phyloP scores from a whole-genome alignment of 2,329 filamentous ascomycete species.

The Penicillium concentricum region DNA sequence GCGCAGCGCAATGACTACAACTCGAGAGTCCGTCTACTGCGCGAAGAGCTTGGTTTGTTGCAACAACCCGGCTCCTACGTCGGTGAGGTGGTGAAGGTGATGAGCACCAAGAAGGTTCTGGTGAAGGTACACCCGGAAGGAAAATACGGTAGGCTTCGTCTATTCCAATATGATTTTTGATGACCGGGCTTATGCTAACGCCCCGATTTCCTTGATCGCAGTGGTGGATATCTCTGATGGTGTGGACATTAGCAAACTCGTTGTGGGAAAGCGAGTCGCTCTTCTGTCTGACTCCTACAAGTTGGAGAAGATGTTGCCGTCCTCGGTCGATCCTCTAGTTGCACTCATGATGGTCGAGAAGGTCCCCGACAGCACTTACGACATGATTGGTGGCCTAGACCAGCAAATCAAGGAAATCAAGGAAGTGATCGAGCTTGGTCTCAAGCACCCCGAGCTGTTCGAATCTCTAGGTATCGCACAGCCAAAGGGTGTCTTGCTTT shows the following conservation, averaged over 20 bases:
- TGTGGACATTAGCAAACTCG: conserved; percentile 94
- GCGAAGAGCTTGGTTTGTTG: conserved; percentile 91
- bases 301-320: conserved; percentile 96
- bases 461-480: conserved; percentile 98
- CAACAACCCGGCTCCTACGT: conserved; percentile 98
- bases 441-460: conserved; percentile 98
- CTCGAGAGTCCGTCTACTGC: conserved; percentile 87
- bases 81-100: conserved; percentile 99
- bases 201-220: conserved; percentile 39
- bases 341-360: conserved; percentile 99
- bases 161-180: not conserved
- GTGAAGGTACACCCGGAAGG: conserved; percentile 99
- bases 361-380: conserved; percentile 98
- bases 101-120: conserved; percentile 98
- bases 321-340: conserved; percentile 95
- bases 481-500: conserved; percentile 94
- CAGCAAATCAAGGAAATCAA: conserved; percentile 99
- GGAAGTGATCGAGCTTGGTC: conserved; percentile 96
- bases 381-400: conserved; percentile 98
- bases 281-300: conserved; percentile 97
- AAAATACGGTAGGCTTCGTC: conserved; percentile 79
- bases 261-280: conserved; percentile 94
- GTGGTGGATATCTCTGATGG: conserved; percentile 94
- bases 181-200: not conserved
- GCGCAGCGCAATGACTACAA: conserved; percentile 99